These are phyloP conservation scores for Penium margaritaceum DNA, from an alignment of 139 green algal species.

Conservation along the genomic window DNA sequence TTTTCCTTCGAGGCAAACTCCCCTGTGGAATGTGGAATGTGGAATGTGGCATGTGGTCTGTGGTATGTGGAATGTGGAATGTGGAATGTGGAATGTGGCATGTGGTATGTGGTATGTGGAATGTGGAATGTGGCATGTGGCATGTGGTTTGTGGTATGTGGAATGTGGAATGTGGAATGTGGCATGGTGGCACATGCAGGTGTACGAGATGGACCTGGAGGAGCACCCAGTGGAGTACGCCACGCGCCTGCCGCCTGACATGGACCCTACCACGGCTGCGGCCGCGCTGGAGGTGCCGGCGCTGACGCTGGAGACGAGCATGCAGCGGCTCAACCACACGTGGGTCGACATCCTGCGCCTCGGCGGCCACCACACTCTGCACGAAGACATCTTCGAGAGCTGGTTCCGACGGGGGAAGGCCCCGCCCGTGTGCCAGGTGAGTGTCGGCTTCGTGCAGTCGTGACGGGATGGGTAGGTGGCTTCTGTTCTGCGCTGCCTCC, in stretches of 20 bases:
- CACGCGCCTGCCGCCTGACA: not conserved
- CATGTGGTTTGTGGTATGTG: no score
- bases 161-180: no score
- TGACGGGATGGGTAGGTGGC: not conserved
- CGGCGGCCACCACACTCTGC: conserved; percentile 14
- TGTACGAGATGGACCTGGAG: conserved; percentile 15
- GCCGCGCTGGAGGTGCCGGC: conserved; percentile 3
- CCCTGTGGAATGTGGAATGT: no score
- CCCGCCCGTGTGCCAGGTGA: conserved; percentile 12
- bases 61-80: no score
- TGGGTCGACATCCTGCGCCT: conserved; percentile 13
- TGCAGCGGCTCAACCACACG: conserved; percentile 15
- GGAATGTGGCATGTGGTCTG: no score
- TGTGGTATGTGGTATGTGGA: no score
- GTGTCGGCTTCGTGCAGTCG: not conserved
- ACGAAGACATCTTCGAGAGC: conserved; percentile 11
- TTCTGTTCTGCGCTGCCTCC: not conserved
- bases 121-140: no score
- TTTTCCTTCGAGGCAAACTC: no score
- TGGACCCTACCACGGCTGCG: not conserved
- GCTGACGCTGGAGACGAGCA: conserved; percentile 10
- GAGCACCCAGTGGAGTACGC: conserved; percentile 14
- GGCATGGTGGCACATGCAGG: no score
- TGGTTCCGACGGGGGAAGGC: not conserved
- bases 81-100: no score